Evolutionary conservation across 441 rosid species (phyloP).

Genomic region (Gossypium laxum): DNA sequence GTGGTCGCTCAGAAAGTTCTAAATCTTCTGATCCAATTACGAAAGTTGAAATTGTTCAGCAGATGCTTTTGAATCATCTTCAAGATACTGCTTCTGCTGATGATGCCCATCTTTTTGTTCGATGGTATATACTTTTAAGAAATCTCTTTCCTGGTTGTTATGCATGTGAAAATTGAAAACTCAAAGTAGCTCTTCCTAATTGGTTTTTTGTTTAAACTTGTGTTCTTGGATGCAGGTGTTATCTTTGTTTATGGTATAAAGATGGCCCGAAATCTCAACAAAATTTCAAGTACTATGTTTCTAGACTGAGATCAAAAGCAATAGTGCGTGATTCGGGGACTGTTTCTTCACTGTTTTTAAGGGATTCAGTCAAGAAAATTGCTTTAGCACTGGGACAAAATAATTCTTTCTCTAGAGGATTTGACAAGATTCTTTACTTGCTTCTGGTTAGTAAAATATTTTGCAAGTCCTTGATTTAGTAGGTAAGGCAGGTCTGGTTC

Average conservation of each 20-base stretch:
- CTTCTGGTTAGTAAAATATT: conserved; percentile 68
- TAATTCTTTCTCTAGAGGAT: conserved; percentile 93
- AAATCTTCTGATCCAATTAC: conserved; percentile 38
- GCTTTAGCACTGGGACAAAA: conserved; percentile 77
- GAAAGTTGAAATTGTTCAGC: conserved; percentile 73
- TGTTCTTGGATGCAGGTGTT: conserved; percentile 59
- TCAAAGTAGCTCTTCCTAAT: not conserved
- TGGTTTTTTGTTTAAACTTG: conserved; percentile 20
- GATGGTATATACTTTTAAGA: conserved; percentile 51
- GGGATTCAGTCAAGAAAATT: conserved; percentile 76
- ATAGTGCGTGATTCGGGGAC: conserved; percentile 73
- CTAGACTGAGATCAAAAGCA: conserved; percentile 75
- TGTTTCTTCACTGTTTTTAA: conserved; percentile 44
- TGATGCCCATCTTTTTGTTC: conserved; percentile 70
- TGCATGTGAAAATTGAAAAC: not conserved
- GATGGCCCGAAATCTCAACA: conserved; percentile 74
- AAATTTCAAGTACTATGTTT: conserved; percentile 56
- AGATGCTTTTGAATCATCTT: conserved; percentile 83
- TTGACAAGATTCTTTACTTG: conserved; percentile 90
- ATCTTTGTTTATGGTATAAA: conserved; percentile 87
- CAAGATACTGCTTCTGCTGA: conserved; percentile 75
- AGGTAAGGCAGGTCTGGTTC: conserved; percentile 19
- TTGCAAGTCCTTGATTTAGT: conserved; percentile 19
- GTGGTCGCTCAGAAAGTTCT: conserved; percentile 19
- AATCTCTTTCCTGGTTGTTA: conserved; percentile 8